phyloP scores from a whole-genome alignment of 129 eudicot species.

The Mikania micrantha region DNA sequence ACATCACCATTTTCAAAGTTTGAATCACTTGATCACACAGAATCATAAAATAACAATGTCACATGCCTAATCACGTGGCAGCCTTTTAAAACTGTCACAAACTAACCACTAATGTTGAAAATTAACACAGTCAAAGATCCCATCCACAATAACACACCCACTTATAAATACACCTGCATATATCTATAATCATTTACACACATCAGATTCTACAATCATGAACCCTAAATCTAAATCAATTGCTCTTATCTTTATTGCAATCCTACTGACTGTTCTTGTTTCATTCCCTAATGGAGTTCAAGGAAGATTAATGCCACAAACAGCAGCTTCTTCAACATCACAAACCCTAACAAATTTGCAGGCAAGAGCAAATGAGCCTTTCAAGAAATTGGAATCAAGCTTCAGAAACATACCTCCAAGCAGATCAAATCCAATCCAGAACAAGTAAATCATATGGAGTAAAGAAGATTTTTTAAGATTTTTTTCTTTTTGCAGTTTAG shows the following conservation, averaged over 20 bases:
- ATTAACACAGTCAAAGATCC: constrained; percentile 64
- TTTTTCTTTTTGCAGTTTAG: constrained; percentile 22
- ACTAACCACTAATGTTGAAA: constrained; percentile 31
- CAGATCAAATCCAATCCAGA: constrained; percentile 77
- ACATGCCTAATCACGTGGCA: constrained; percentile 52
- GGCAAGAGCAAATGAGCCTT: constrained; percentile 34
- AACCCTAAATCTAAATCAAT: constrained; percentile 24
- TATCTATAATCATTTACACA: constrained; percentile 7
- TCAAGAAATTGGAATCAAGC: constrained; percentile 53
- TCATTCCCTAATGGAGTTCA: constrained; percentile 29
- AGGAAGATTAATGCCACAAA: constrained; percentile 17
- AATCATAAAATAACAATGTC: constrained; percentile 24
- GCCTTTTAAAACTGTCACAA: constrained; percentile 21
- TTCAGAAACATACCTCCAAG: constrained; percentile 63
- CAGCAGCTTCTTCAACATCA: constrained; percentile 30
- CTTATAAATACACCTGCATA: constrained; percentile 27
- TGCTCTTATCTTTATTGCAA: constrained; percentile 33
- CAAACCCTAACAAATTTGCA: constrained; percentile 36
- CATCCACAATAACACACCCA: constrained; percentile 25
- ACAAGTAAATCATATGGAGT: constrained; percentile 41
- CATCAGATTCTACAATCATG: constrained; percentile 38
- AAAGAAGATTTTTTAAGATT: constrained; percentile 16
- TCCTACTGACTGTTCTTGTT: constrained; percentile 32
- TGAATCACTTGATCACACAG: neutral
- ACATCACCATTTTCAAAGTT: constrained; percentile 17